phyloP scores from a whole-genome alignment of 2,329 filamentous ascomycete genomes.

The Beauveria sp. region DNA sequence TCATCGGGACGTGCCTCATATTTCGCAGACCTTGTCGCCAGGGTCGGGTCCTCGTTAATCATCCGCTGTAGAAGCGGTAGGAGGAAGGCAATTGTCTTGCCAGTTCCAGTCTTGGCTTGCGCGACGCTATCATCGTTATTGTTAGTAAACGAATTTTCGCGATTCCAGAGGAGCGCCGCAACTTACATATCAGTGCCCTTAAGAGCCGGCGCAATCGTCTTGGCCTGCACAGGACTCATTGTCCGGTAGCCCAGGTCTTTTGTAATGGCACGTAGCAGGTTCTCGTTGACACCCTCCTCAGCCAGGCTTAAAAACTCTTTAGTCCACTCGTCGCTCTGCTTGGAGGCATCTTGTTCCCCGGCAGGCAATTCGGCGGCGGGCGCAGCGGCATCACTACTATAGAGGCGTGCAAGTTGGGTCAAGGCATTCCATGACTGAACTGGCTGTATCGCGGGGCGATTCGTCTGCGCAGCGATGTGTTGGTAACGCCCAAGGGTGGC shows the following conservation, averaged over 20 bases:
- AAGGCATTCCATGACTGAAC: constrained; percentile 17
- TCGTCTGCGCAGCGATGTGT: neutral
- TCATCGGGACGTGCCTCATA: constrained; percentile 40
- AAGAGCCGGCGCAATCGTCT: constrained; percentile 74
- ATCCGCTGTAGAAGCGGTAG: constrained; percentile 79
- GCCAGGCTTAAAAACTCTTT: constrained; percentile 38
- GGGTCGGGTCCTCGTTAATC: constrained; percentile 52
- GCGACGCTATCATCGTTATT: constrained; percentile 55
- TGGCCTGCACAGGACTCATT: constrained; percentile 89
- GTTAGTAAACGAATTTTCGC: neutral
- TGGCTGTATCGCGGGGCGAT: constrained; percentile 18
- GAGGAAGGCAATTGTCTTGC: constrained; percentile 92
- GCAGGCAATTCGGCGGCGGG: constrained; percentile 14
- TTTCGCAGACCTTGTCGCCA: constrained; percentile 40
- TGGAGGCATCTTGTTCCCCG: neutral
- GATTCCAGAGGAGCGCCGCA: neutral
- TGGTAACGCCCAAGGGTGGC: constrained; percentile 20
- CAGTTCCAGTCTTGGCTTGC: constrained; percentile 93
- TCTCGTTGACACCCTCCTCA: constrained; percentile 48
- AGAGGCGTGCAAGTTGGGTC: constrained; percentile 23
- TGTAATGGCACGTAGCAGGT: constrained; percentile 62
- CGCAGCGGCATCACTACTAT: constrained; percentile 33
- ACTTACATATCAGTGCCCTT: constrained; percentile 76
- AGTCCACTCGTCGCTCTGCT: neutral
- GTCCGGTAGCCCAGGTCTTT: constrained; percentile 65